Base-by-base conservation (phyloP, 169 alveolate species). In the Plasmodium gaboni region DNA sequence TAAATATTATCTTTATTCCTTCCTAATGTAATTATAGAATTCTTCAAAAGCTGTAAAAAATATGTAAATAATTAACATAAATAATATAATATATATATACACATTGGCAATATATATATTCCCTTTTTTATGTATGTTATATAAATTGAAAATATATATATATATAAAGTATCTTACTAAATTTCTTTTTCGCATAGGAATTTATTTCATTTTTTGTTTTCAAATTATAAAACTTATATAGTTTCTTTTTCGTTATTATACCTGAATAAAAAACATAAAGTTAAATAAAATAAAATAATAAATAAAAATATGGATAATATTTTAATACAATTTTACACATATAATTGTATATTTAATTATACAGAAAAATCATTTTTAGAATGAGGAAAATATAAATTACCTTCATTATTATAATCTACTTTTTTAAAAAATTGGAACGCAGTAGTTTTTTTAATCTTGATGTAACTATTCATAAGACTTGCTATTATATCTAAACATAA, bases 341-440 rank as follows among this genome's bases (percentile, higher is more conserved):
- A 15, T 17, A 26, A 19, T n/a, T 48, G 26, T 69, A 69, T 48
- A 46, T 69, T 19, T 48, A 69, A 12, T 46, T 9, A 53, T 12
- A 28, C 26, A 10, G 17, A 13, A 32, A 32, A 53, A 53, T 0
- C 13, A 38, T 19, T 15, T 65, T 65, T 6, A n/a, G 61, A 13
- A 24, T 9, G 4, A 22, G 17, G 28, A 26, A 69, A 32, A 65
- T 3, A 73, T 7, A 19, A 44, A 8, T 44, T 78, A 65, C 89
- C 89, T 64, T 78, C 74, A 50, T 65, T 78, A 48, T 76, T 26
- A 57, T 78, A 78, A 53, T 78, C 74, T 24, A 78, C 53, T 65
- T 78, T 78, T 32, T 78, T 78, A 78, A 78, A 78, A 48, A 65
- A 44, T 78, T 65, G 64, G 22, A 78, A 67, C 6, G 22, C 78